phyloP scores from a whole-genome alignment of 2,329 filamentous ascomycete species.

The Hypoxylon sp. region DNA sequence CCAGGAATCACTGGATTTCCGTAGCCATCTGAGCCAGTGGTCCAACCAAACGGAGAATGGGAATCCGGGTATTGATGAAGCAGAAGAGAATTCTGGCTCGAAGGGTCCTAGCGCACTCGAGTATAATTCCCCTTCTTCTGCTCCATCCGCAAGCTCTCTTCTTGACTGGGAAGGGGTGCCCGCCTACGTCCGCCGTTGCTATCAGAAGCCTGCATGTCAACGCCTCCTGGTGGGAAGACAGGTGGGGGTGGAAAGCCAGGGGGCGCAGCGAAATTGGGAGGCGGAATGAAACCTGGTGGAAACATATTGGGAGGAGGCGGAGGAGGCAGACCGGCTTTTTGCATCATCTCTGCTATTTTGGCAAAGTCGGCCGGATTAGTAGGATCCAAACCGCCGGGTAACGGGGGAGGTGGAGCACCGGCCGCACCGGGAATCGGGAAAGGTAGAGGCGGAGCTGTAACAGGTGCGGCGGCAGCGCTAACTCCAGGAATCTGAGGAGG shows the following conservation, averaged over 20 bases:
- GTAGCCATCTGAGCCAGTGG: neutral
- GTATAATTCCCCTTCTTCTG: constrained; percentile 76
- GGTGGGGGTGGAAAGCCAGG: constrained; percentile 53
- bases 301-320: constrained; percentile 67
- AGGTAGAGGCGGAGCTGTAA: constrained; percentile 61
- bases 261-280: constrained; percentile 59
- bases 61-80: neutral
- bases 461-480: constrained; percentile 47
- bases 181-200: constrained; percentile 60
- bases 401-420: constrained; percentile 59
- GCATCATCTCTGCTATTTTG: constrained; percentile 74
- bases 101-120: constrained; percentile 58
- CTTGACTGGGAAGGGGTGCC: constrained; percentile 84
- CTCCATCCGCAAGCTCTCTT: constrained; percentile 83
- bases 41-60: neutral
- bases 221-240: constrained; percentile 40
- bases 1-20: neutral
- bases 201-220: constrained; percentile 38
- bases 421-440: constrained; percentile 62
- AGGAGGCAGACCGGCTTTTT: constrained; percentile 72
- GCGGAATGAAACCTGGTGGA: constrained; percentile 62
- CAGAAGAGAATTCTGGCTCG: neutral
- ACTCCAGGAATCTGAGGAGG: constrained; percentile 53
- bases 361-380: constrained; percentile 72
- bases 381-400: constrained; percentile 68